Evolutionary conservation across 1,284 basidiomycete species (phyloP), one percentile per base, ranked within the genome.

Genomic region (Golubevia sp.): DNA sequence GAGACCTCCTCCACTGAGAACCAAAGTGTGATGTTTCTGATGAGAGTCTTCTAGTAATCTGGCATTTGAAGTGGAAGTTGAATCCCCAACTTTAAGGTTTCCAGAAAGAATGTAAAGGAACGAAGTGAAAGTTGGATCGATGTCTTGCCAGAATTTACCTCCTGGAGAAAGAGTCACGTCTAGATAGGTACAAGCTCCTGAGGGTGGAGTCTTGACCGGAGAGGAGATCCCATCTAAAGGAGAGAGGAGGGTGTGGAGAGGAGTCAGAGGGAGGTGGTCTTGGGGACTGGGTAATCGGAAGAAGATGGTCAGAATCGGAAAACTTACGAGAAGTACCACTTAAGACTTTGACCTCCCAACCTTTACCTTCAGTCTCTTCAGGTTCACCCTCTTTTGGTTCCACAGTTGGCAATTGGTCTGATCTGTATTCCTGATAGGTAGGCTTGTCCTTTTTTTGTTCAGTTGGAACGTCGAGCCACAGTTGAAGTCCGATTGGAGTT

Each of bases 391-490:
- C 13, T 3, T 65, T 63, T 8, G 69, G 63, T 11, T 50, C 27
- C 20, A 67, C 71, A 1, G 64, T 70, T 13, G 75, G 78, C 27
- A 81, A 59, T 15, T 66, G 51, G 0, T 44, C 58, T 2, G 62
- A 62, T 1, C 54, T 44, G 59, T 67, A 68, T 51, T 79, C 78
- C 51, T 81, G 78, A 59, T 79, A 81, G 24, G 61, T 63, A 15
- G 77, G 73, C 6, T 67, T 66, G 49, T 61, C 63, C 30, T 64
- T 73, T 50, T 81, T 81, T 25, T 69, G 59, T 2, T 63, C 48
- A 21, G 61, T 63, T 0, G 76, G 77, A 27, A 81, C 55, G 57
- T 81, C 77, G 3, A 81, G 58, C 78, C 77, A 79, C 6, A 81
- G 67, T 57, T 81, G 77, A 20, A 81, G 56, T 11, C 76, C 78